Evolutionary conservation across 2,329 filamentous ascomycete species (phyloP).

Genomic region (Exophiala oligosperma): DNA sequence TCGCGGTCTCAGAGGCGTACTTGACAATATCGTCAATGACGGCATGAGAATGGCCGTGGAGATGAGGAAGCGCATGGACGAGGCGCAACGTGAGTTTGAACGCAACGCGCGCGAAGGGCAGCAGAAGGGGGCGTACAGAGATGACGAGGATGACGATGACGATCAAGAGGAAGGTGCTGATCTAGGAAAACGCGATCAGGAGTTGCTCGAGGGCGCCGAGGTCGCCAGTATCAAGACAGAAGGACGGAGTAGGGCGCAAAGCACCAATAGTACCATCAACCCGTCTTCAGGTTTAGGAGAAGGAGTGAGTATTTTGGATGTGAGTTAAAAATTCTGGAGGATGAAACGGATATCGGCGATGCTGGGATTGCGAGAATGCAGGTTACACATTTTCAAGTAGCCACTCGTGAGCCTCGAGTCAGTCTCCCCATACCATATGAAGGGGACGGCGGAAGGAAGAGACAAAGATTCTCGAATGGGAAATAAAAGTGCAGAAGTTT

Average conservation of each 20-base stretch:
- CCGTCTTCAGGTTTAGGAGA: not conserved
- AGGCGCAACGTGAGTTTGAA: conserved; percentile 89
- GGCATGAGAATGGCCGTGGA: conserved; percentile 95
- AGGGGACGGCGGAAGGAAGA: too few species aligned
- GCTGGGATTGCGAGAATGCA: not conserved
- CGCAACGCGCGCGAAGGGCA: conserved; percentile 69
- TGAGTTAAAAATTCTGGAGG: conserved; percentile 1
- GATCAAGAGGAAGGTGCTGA: conserved; percentile 43
- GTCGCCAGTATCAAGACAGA: conserved; percentile 52
- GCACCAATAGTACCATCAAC: not conserved
- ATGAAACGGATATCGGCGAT: not conserved
- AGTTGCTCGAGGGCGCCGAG: conserved; percentile 72
- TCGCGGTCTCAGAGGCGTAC: conserved; percentile 82
- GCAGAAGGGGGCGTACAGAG: conserved; percentile 11
- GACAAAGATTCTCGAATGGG: too few species aligned
- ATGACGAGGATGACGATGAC: conserved; percentile 57
- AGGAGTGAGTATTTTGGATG: conserved; percentile 21
- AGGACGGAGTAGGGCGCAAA: conserved; percentile 18
- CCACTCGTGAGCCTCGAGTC: too few species aligned
- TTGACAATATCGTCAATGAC: conserved; percentile 97
- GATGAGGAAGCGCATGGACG: conserved; percentile 88
- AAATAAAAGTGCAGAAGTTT: too few species aligned
- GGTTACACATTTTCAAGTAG: too few species aligned
- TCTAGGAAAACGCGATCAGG: conserved; percentile 53
- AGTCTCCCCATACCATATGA: too few species aligned